Conservation (phyloP, 2,329 filamentous ascomycete species). For the Aureobasidium sp. region DNA sequence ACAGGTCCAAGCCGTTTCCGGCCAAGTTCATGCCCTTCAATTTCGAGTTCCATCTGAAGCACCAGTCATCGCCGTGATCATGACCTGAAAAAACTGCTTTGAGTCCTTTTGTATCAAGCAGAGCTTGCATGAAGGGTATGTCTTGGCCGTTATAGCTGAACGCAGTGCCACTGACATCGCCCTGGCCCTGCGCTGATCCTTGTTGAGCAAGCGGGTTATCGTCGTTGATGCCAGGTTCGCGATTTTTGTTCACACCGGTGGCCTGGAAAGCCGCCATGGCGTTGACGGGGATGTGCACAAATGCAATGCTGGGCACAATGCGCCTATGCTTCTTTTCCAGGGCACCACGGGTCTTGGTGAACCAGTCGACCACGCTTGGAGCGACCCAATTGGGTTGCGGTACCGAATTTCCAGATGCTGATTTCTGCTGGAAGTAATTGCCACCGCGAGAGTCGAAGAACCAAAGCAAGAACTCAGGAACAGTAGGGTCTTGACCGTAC, state of each 20-base stretch:
- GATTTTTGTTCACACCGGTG: constrained; percentile 45
- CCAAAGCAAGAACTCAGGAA: constrained; percentile 65
- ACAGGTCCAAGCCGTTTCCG: constrained; percentile 37
- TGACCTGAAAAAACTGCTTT: constrained; percentile 71
- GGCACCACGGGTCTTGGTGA: constrained; percentile 37
- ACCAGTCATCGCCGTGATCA: constrained; percentile 58
- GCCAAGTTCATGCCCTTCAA: constrained; percentile 31
- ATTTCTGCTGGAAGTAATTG: constrained; percentile 49
- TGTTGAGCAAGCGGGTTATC: constrained; percentile 46
- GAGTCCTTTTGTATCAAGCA: constrained; percentile 61
- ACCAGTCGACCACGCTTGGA: constrained; percentile 51
- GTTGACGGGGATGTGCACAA: constrained; percentile 60
- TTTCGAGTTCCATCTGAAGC: constrained; percentile 33
- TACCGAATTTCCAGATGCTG: constrained; percentile 30
- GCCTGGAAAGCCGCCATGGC: constrained; percentile 47
- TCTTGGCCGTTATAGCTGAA: constrained; percentile 55
- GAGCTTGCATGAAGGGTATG: constrained; percentile 67
- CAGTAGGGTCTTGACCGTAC: constrained; percentile 45
- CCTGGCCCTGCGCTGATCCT: constrained; percentile 40
- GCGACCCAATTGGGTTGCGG: constrained; percentile 52
- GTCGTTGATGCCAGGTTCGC: constrained; percentile 53
- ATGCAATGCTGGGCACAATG: constrained; percentile 56
- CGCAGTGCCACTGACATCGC: constrained; percentile 33
- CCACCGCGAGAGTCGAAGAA: constrained; percentile 77
- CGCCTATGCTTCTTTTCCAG: constrained; percentile 36